phyloP scores from a whole-genome alignment of 2,329 filamentous ascomycete species.

The Pyrenophora teres region DNA sequence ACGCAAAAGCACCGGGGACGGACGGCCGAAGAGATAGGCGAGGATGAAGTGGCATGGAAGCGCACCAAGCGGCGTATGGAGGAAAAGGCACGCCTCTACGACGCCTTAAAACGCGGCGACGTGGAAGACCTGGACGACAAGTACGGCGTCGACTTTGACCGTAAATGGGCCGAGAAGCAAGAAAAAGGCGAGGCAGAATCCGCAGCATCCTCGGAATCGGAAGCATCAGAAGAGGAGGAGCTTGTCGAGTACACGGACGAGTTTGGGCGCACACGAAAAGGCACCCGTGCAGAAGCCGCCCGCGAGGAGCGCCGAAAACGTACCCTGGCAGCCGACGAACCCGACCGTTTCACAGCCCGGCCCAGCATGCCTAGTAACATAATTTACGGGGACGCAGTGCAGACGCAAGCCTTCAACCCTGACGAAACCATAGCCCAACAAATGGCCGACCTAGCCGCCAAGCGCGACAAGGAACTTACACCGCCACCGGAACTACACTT shows the following conservation, averaged over 20 bases:
- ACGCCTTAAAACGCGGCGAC: conserved; percentile 88
- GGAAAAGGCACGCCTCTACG: conserved; percentile 86
- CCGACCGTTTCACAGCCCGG: conserved; percentile 71
- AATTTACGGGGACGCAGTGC: conserved; percentile 85
- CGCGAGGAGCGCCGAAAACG: conserved; percentile 64
- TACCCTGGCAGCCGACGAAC: conserved; percentile 62
- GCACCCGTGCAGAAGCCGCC: conserved; percentile 71
- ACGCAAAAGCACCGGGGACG: conserved; percentile 68
- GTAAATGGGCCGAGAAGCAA: conserved; percentile 84
- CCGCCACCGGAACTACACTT: conserved; percentile 84
- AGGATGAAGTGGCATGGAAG: conserved; percentile 63
- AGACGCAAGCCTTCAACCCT: conserved; percentile 80
- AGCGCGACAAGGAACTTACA: conserved; percentile 78
- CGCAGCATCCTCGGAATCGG: conserved; percentile 45
- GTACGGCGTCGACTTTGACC: conserved; percentile 86
- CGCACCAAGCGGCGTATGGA: conserved; percentile 82
- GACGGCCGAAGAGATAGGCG: conserved; percentile 56
- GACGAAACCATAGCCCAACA: conserved; percentile 65
- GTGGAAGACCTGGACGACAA: conserved; percentile 66
- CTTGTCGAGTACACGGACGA: conserved; percentile 90
- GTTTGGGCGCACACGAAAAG: conserved; percentile 80
- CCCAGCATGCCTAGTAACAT: conserved; percentile 70
- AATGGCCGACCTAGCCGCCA: conserved; percentile 79
- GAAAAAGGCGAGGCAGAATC: conserved; percentile 49
- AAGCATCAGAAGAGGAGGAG: conserved; percentile 57